A percentile compares a stretch with the other conserved stretches of the same genome.
Conservation (phyloP, 169 alveolate species). For the Plasmodium adleri region DNA sequence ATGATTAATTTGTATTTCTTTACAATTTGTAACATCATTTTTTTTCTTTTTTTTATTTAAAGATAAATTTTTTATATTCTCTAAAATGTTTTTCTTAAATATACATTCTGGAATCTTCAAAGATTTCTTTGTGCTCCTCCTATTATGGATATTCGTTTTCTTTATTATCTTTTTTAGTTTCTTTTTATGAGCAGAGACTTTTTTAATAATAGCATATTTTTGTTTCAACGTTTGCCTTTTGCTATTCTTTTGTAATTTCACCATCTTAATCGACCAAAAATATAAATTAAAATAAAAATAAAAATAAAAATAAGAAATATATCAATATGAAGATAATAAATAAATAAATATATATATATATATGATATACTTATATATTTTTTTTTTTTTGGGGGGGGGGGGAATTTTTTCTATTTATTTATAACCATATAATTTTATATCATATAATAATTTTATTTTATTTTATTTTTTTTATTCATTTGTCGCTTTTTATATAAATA, state of each 20-base stretch:
- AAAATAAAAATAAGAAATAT: neutral
- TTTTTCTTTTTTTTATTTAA: conserved; percentile 35
- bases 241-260: conserved; percentile 39
- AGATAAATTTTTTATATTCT: conserved; percentile 25
- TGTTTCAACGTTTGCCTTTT: conserved; percentile 63
- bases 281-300: too few relatives aligned
- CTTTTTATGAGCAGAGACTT: conserved; percentile 67
- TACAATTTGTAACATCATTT: conserved; percentile 20
- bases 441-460: too few relatives aligned
- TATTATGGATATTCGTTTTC: conserved; percentile 60
- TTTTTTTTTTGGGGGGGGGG: neutral
- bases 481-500: too few relatives aligned
- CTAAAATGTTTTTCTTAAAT: conserved; percentile 49
- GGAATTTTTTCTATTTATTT: neutral
- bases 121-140: conserved; percentile 53
- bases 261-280: conserved; percentile 12
- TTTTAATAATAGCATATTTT: conserved; percentile 59
- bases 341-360: neutral
- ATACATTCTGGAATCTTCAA: conserved; percentile 61
- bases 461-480: too few relatives aligned
- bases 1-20: conserved; percentile 19
- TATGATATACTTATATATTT: too few relatives aligned
- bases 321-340: neutral
- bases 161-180: conserved; percentile 58
- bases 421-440: too few relatives aligned